Conservation (phyloP, 2,329 filamentous ascomycete genomes). For the Trichoderma afroharzianum region DNA sequence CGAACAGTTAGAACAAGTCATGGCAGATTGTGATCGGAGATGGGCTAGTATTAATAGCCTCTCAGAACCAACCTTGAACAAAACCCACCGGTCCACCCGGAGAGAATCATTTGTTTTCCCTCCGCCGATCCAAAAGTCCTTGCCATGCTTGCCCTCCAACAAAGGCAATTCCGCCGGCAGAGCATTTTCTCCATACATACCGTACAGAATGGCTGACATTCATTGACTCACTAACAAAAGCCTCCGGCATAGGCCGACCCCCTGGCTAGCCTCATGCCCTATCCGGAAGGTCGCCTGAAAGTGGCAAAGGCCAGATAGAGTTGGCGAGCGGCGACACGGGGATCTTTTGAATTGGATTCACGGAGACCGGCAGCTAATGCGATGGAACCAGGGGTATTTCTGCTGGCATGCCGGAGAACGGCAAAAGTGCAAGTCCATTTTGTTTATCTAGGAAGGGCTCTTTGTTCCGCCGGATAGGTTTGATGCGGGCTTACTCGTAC, state of each 20-base stretch:
- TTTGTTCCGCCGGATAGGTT: not conserved
- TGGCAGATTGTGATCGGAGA: not conserved
- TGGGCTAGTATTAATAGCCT: not conserved
- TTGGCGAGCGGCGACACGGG: not conserved
- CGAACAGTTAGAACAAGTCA: not conserved
- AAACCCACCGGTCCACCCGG: not conserved
- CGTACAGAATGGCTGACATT: not conserved
- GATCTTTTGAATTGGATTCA: constrained; percentile 8
- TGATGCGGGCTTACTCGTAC: not conserved
- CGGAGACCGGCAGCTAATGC: not conserved
- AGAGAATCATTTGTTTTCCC: not conserved
- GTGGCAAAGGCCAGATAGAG: not conserved
- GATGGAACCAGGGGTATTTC: not conserved
- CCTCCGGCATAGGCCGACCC: not conserved
- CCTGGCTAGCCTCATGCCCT: not conserved
- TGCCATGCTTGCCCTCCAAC: not conserved
- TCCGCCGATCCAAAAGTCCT: not conserved
- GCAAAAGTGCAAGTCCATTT: not conserved
- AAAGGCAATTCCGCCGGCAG: constrained; percentile 1
- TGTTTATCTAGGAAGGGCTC: not conserved
- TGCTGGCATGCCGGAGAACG: not conserved
- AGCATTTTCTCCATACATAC: not conserved
- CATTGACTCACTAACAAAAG: not conserved
- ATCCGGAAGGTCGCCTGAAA: constrained; percentile 11
- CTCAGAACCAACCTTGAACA: not conserved